Evolutionary conservation across 2,329 filamentous ascomycete genomes (phyloP).

Genomic region (Colletotrichum plurivorum): DNA sequence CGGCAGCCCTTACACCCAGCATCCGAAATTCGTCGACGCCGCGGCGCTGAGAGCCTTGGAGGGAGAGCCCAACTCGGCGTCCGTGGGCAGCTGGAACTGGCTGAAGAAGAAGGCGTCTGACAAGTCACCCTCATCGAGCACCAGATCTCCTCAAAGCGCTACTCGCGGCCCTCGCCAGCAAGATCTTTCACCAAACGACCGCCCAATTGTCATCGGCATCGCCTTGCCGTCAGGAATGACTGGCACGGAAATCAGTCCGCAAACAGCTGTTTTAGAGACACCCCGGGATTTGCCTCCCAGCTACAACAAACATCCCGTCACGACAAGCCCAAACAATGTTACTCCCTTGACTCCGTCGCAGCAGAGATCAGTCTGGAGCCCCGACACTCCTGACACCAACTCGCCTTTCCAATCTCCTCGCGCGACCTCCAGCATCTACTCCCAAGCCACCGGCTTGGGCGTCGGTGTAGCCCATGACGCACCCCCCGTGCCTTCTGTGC

Average conservation of each 20-base stretch:
- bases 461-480: conserved; percentile 51
- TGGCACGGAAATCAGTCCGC: conserved; percentile 59
- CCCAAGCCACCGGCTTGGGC: conserved; percentile 62
- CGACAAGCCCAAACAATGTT: conserved; percentile 41
- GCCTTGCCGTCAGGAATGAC: conserved; percentile 69
- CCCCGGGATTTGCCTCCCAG: conserved; percentile 49
- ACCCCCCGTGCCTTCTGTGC: conserved; percentile 74
- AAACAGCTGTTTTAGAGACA: conserved; percentile 60
- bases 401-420: conserved; percentile 59
- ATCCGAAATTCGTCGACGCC: conserved; percentile 69
- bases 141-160: conserved; percentile 43
- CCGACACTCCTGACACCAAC: conserved; percentile 69
- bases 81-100: conserved; percentile 72
- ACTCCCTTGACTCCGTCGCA: conserved; percentile 51
- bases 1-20: conserved; percentile 45
- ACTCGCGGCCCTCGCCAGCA: conserved; percentile 46
- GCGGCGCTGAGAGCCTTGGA: conserved; percentile 72
- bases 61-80: conserved; percentile 66
- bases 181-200: conserved; percentile 76
- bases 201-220: conserved; percentile 82
- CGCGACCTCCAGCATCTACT: conserved; percentile 73
- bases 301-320: conserved; percentile 33
- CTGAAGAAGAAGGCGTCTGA: conserved; percentile 58
- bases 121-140: conserved; percentile 43
- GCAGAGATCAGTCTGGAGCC: conserved; percentile 70